These are phyloP conservation scores for Perkinsus olseni DNA, from an alignment of 169 alveolate genomes.

Conservation along the genomic window DNA sequence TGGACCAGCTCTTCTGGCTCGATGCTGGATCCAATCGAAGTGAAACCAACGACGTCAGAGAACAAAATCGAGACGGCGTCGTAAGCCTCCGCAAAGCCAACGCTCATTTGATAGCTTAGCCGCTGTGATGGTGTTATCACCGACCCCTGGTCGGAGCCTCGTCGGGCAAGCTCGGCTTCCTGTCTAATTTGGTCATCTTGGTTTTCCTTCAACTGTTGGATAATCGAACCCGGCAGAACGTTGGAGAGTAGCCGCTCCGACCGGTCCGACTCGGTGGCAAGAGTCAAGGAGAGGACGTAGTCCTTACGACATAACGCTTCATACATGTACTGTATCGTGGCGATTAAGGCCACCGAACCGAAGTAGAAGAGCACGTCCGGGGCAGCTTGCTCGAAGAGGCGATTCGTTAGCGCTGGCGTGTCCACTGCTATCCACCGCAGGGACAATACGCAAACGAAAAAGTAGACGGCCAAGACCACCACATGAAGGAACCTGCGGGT, in stretches of 20 bases:
- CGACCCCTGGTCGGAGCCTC: background rate
- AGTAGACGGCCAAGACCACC: background rate
- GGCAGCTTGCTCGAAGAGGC: background rate
- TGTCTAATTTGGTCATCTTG: background rate
- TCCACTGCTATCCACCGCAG: background rate
- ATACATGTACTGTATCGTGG: background rate
- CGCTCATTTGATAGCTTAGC: background rate
- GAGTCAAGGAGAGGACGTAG: conserved; percentile 2
- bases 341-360: background rate
- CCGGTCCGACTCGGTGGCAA: background rate
- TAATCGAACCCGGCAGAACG: background rate
- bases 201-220: background rate
- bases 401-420: background rate
- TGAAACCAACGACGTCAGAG: background rate
- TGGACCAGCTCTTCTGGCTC: conserved; percentile 3
- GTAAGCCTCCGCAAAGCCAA: background rate
- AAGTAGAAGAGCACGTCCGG: background rate
- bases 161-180: background rate
- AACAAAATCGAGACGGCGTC: background rate
- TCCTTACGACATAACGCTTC: conserved; percentile 3
- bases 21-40: background rate
- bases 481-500: background rate
- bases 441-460: background rate
- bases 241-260: conserved; percentile 3
- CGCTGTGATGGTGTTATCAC: background rate